Evolutionary conservation across 2,329 filamentous ascomycete genomes (phyloP).

Genomic region (Nemania sp.): DNA sequence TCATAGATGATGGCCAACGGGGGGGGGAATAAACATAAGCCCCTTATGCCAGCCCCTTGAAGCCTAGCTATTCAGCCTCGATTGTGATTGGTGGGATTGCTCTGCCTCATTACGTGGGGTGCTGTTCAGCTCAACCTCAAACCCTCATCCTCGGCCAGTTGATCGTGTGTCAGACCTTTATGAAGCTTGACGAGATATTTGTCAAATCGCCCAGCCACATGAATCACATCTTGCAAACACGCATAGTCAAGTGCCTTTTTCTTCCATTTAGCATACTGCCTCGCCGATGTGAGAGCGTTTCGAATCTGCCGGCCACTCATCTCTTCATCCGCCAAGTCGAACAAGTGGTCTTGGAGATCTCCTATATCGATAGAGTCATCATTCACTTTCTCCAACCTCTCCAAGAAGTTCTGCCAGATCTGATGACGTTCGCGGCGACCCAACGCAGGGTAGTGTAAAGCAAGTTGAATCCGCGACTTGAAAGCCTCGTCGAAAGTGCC

Average conservation of each 20-base stretch:
- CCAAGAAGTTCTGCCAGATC: conserved; percentile 25
- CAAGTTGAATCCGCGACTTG: conserved; percentile 25
- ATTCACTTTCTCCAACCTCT: background rate
- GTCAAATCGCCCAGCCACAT: conserved; percentile 11
- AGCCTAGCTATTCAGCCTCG: too few species aligned
- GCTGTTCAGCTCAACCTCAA: background rate
- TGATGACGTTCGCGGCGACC: background rate
- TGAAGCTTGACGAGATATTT: conserved; percentile 13
- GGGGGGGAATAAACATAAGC: too few species aligned
- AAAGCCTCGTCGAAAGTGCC: conserved; percentile 25
- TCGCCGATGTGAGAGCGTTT: conserved; percentile 18
- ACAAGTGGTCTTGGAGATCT: conserved; percentile 13
- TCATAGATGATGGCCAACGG: too few species aligned
- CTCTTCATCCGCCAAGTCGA: conserved; percentile 3
- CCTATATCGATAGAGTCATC: background rate
- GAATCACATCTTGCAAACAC: conserved; percentile 9
- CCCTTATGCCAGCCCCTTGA: too few species aligned
- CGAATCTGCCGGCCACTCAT: conserved; percentile 24
- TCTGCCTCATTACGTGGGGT: too few species aligned
- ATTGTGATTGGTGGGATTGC: too few species aligned
- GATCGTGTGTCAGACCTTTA: conserved; percentile 9
- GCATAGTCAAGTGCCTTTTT: conserved; percentile 3
- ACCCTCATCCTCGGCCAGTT: conserved; percentile 13
- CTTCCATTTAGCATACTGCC: conserved; percentile 18
- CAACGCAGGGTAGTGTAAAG: conserved; percentile 17